Evolutionary conservation across 352 stramenopile genomes (phyloP), one percentile per base, ranked within the genome.

Genomic region (Aphanomyces euteiches): DNA sequence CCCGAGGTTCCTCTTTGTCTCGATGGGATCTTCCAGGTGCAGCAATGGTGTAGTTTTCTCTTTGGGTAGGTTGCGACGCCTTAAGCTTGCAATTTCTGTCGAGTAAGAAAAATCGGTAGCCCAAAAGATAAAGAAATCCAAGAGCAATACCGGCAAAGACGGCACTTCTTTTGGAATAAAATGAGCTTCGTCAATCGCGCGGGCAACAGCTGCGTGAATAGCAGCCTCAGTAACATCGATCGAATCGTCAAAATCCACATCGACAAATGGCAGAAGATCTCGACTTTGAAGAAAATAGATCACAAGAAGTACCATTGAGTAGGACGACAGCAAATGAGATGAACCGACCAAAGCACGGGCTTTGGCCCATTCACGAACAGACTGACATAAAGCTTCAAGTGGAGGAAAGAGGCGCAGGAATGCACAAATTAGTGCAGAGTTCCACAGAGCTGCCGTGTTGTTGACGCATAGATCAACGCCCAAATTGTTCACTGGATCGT

Each of bases 401-500:
- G 19, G 15, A n/a, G 59, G 59, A 50, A 40, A 67, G 6, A 64
- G 72, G 54, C 72, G 56, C 48, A 89, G 68, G 6, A 84, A 36
- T 54, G 70, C 74, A 15, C 71, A 63, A 28, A 90, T 70, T 7
- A 95, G 79, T 54, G 81, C 75, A 21, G 85, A 89, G 73, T 95
- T 95, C 84, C 83, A 95, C 10, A 95, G 67, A 17, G 87, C 85
- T 4, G 87, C 57, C n/a, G 88, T 34, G 69, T 95, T 95, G 73
- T 95, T 95, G 58, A 95, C 74, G 39, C 83, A 93, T 4, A 95
- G 59, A 56, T 95, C 87, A 47, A 85, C 90, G 38, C 75, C 72
- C 12, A 93, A 50, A 0, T 66, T 40, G 0, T 77, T 78, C 13
- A 43, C 38, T 13, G 80, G 61, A 37, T 92, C 84, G 12, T 48